Evolutionary conservation across 352 stramenopile genomes (phyloP), one percentile per base, ranked within the genome.

Genomic region (Blastocystis sp.): DNA sequence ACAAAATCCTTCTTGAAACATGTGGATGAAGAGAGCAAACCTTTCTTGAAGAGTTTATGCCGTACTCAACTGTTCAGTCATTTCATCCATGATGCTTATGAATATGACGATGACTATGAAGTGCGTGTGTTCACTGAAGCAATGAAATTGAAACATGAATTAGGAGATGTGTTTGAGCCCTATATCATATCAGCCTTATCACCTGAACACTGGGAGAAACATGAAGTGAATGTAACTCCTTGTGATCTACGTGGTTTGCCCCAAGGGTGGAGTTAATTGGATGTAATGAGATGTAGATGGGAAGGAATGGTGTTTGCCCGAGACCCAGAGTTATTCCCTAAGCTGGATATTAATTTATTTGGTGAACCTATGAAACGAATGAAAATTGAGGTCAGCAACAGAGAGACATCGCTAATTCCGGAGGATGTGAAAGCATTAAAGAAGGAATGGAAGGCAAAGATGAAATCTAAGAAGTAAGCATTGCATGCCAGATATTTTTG

Each of bases 21-120:
- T 27, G 44, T 27, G 66, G 66, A 78, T 24, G 66, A 78, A 24
- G 66, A 78, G 30, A n/a, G 2, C 66, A 54, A 78, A 22, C 15
- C 33, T 24, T 37, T 81, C 17, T 40, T 81, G 70, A 81, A 81
- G 70, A 56, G 24, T 17, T 22, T 81, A 3, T 81, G 70, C 24
- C 51, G 54, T 19, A 81, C 70, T 22, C 70, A 81, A 56, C 42
- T 81, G 70, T 81, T 81, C 44, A 59, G 35, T 3, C 70, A 81
- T 51, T 81, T 81, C 70, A 33, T 81, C 3, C 70, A 81, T 54
- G 70, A 81, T 40, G 70, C 70, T 24, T 81, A 81, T 40, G 70
- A 81, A 56, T 81, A 81, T 40, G 70, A 81, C 42, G 70, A 81
- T 54, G 54, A 81, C n/a, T 81, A 81, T 54, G 70, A 81, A 35